Base-by-base conservation (phyloP, 2,329 filamentous ascomycete species). In the Pseudocercospora pini-densiflorae region DNA sequence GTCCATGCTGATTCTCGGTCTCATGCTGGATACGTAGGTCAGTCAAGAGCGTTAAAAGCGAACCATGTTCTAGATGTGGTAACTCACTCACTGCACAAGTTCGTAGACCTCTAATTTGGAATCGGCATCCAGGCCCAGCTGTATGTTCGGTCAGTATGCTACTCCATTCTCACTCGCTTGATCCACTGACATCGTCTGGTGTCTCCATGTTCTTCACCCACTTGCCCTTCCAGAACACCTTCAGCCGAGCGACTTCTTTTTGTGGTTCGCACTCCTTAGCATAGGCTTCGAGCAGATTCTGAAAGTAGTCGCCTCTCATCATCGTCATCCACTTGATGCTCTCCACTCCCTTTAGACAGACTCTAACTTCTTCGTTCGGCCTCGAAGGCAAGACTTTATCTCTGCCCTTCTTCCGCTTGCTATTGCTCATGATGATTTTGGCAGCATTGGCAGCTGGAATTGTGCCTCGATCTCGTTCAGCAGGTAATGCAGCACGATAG, bases 171-270 rank as follows among this genome's bases (percentile, higher is more conserved):
- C 5, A 12, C 23, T 21, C 36, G 33, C 47, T 23, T n/a, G 10
- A 21, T 43, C 29, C 29, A 61, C 65, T 63, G 47, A 67, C 65
- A 59, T 58, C 43, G 49, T 67, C 65, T n/a, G 65, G 65, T 3
- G 65, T 61, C 51, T 61, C 62, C 45, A 59, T 54, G n/a, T 55
- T 57, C 36, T 59, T 59, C 2, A 47, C 65, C 19, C 63, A 62
- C 29, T 67, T 67, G 27, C 65, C 65, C 43, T 67, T 67, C 57
- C 63, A 59, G 27, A 67, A 67, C 8, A 67, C 23, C 58, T 67
- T 62, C 16, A 67, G 10, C 5, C 65, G 58, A 23, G 59, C 58
- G 1, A 61, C 58, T 14, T 67, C 65, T 29, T 64, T 67, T 10
- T 12, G 55, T 10, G 55, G 55, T 23, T 67, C 65, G 33, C 45